A percentile compares a stretch with the other conserved stretches of the same genome.
These are phyloP conservation scores for Orbilia ellipsospora DNA, from an alignment of 2,329 filamentous ascomycete species.

Conservation along the genomic window DNA sequence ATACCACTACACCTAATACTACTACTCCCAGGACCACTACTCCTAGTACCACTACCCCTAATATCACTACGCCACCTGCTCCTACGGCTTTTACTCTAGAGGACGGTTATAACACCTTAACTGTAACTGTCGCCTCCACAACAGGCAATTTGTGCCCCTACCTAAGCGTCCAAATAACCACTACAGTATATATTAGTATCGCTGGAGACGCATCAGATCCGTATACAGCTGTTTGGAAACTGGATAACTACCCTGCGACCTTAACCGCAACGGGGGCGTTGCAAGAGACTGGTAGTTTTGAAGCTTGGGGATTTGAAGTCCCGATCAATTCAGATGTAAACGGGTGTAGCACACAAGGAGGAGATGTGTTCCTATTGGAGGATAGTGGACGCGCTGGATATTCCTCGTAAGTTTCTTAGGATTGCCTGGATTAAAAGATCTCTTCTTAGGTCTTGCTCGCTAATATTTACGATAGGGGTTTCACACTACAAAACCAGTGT, in stretches of 20 bases:
- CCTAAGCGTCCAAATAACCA: conserved; percentile 6
- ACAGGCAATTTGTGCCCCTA: conserved; percentile 23
- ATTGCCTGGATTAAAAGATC: not conserved
- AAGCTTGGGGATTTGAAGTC: conserved; percentile 9
- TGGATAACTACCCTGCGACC: conserved; percentile 1
- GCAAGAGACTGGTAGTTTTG: not conserved
- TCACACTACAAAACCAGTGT: conserved; percentile 2
- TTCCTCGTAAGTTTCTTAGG: conserved; percentile 31
- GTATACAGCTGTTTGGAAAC: conserved; percentile 39
- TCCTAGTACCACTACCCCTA: not conserved
- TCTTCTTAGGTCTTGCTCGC: not conserved
- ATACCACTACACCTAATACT: too few relatives aligned
- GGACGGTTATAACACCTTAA: conserved; percentile 36
- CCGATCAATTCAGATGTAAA: not conserved
- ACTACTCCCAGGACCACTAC: not conserved
- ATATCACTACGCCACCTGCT: not conserved
- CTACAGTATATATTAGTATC: conserved; percentile 31
- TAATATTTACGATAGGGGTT: conserved; percentile 3
- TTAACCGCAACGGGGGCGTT: conserved; percentile 9
- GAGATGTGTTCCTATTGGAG: conserved; percentile 11
- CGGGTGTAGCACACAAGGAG: conserved; percentile 7
- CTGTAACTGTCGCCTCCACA: conserved; percentile 5
- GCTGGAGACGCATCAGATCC: conserved; percentile 3
- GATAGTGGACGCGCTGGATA: conserved; percentile 8
- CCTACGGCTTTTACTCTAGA: conserved; percentile 21